A percentile compares a stretch with the other conserved stretches of the same genome.
These are phyloP conservation scores for Geum urbanum DNA, from an alignment of 306 rosid species.

Conservation along the genomic window DNA sequence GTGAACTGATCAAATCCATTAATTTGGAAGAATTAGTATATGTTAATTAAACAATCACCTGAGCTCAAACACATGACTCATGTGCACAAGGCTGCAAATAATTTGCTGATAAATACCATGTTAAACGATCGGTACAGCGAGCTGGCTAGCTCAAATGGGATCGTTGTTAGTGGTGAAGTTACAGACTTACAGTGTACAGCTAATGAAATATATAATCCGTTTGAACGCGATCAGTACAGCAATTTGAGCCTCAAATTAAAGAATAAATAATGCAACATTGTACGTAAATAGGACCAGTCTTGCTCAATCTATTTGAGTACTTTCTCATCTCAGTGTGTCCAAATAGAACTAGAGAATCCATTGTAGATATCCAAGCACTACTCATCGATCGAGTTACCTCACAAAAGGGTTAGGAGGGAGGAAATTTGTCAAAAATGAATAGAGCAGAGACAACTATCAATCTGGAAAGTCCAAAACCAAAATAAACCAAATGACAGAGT, in stretches of 20 bases:
- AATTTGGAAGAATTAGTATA: neutral
- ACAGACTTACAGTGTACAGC: no score
- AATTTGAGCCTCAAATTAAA: no score
- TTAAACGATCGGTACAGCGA: neutral
- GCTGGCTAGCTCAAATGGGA: neutral
- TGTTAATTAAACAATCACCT: neutral
- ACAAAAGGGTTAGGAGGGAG: no score
- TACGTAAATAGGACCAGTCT: neutral
- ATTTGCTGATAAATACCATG: neutral
- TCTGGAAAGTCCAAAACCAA: no score
- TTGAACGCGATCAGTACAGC: neutral
- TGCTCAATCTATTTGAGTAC: neutral
- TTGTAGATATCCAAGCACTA: no score
- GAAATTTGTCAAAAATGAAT: no score
- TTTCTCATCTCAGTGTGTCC: neutral
- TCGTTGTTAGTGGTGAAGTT: neutral
- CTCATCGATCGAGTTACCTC: no score
- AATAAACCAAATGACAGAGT: neutral
- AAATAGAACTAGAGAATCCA: neutral
- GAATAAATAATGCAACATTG: no score
- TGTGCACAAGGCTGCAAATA: neutral
- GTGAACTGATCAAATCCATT: neutral
- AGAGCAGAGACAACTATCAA: no score
- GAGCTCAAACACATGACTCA: neutral
- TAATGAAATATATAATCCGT: neutral